These are phyloP conservation scores for Paramecium sexaurelia DNA, from an alignment of 73 alveolate species.

Conservation along the genomic window DNA sequence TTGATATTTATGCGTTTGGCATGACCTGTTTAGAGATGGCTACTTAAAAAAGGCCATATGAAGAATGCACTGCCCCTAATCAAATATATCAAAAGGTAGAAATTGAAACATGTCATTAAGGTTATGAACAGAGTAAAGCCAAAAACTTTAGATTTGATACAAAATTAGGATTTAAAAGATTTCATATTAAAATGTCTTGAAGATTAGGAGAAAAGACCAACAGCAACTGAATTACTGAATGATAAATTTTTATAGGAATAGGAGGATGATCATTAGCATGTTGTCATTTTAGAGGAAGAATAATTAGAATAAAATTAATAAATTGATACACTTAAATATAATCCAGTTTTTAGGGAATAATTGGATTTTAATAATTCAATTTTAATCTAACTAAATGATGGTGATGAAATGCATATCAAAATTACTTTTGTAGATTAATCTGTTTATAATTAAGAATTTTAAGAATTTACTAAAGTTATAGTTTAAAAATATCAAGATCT, in stretches of 20 bases:
- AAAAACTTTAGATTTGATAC: conserved; percentile 70
- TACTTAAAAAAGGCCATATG: conserved; percentile 85
- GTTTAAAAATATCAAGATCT: neutral
- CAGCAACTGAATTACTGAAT: conserved; percentile 61
- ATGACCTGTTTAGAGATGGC: conserved; percentile 88
- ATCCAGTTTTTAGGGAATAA: neutral
- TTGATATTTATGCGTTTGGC: conserved; percentile 90
- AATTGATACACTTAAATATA: neutral
- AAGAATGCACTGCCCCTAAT: conserved; percentile 80
- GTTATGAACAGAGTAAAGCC: conserved; percentile 73
- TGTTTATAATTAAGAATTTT: neutral
- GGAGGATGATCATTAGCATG: conserved; percentile 64
- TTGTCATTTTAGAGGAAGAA: conserved; percentile 32
- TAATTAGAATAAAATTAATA: neutral
- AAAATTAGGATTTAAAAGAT: conserved; percentile 79
- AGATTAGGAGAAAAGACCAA: conserved; percentile 64
- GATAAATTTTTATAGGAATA: conserved; percentile 57
- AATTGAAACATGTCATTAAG: conserved; percentile 66
- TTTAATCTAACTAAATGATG: neutral
- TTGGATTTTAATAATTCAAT: conserved; percentile 31
- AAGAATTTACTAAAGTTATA: neutral
- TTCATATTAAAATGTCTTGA: conserved; percentile 80
- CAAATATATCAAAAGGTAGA: conserved; percentile 72
- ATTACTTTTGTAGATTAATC: neutral
- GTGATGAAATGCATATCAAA: conserved; percentile 15